Conservation (phyloP, 345 rosid species). For the Citrus glauca region DNA sequence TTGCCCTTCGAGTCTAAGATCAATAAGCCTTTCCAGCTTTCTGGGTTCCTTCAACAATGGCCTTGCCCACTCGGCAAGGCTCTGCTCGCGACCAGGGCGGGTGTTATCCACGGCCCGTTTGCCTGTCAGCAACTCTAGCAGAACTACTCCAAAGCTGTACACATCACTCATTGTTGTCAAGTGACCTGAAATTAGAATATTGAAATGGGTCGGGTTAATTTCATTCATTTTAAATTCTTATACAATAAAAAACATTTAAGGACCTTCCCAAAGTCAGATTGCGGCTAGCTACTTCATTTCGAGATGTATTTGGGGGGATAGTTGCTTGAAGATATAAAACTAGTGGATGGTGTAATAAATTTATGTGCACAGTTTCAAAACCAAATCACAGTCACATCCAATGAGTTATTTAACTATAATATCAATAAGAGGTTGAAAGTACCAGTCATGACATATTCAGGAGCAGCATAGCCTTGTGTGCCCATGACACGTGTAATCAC, state of each 20-base stretch:
- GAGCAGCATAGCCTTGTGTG: slow-evolving; percentile 60
- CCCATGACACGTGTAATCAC: slow-evolving; percentile 55
- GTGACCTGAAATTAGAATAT: slow-evolving; percentile 50
- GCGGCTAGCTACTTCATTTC: background rate
- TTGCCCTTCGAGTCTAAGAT: slow-evolving; percentile 60
- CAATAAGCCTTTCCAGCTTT: slow-evolving; percentile 51
- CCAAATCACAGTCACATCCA: background rate
- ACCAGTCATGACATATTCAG: slow-evolving; percentile 64
- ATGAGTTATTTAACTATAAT: background rate
- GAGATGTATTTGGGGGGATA: background rate
- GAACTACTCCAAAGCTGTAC: slow-evolving; percentile 72
- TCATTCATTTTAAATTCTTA: background rate
- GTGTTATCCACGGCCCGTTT: slow-evolving; percentile 51
- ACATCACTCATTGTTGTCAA: slow-evolving; percentile 71
- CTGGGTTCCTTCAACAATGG: slow-evolving; percentile 49
- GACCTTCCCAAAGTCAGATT: background rate
- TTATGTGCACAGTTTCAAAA: background rate
- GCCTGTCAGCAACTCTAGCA: slow-evolving; percentile 62
- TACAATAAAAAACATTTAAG: background rate
- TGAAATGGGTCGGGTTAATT: slow-evolving; percentile 6
- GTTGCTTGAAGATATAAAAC: background rate
- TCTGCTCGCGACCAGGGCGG: slow-evolving; percentile 44
- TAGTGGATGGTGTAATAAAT: background rate
- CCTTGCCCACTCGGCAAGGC: slow-evolving; percentile 64
- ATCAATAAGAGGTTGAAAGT: background rate